Percentiles rank a stretch among this genome's conserved stretches.
Conservation (phyloP, 441 rosid species). For the Omphalea diandra region DNA sequence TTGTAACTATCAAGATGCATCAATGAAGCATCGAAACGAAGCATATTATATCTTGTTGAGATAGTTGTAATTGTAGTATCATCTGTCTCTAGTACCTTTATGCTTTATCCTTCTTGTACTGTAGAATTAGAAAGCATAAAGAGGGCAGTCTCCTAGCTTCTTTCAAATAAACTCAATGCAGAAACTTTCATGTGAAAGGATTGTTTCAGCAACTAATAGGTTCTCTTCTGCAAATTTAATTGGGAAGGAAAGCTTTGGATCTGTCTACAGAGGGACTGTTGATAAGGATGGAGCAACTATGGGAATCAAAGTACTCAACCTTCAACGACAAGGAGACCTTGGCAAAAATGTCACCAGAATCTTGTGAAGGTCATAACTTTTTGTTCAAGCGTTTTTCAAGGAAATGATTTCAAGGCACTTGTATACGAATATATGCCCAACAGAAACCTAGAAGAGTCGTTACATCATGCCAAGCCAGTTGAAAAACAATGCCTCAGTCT, state of each 20-base stretch:
- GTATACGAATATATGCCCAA: conserved; percentile 20
- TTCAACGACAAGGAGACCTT: not conserved
- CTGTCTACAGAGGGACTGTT: not conserved
- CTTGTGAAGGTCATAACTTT: conserved; percentile 1
- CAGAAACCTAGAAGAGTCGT: conserved; percentile 17
- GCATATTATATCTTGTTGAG: not conserved
- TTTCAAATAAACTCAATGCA: not conserved
- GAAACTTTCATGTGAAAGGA: not conserved
- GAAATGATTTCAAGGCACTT: conserved; percentile 19
- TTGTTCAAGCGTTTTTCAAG: conserved; percentile 8
- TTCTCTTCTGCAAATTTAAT: conserved; percentile 1
- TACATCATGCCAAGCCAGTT: too few relatives aligned
- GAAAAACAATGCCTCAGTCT: too few relatives aligned
- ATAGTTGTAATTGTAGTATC: not conserved
- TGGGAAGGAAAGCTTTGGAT: conserved; percentile 7
- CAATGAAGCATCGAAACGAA: not conserved
- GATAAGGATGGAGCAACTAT: not conserved
- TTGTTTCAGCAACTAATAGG: conserved; percentile 5
- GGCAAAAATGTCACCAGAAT: not conserved
- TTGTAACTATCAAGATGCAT: not conserved
- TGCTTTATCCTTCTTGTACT: not conserved
- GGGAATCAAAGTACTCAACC: not conserved
- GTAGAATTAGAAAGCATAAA: not conserved
- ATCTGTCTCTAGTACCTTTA: not conserved
- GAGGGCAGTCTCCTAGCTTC: not conserved